Percentiles rank a stretch among this genome's conserved stretches.
Evolutionary conservation across 768 basidiomycete genomes (phyloP).

Genomic region (Lentinula raphanica): DNA sequence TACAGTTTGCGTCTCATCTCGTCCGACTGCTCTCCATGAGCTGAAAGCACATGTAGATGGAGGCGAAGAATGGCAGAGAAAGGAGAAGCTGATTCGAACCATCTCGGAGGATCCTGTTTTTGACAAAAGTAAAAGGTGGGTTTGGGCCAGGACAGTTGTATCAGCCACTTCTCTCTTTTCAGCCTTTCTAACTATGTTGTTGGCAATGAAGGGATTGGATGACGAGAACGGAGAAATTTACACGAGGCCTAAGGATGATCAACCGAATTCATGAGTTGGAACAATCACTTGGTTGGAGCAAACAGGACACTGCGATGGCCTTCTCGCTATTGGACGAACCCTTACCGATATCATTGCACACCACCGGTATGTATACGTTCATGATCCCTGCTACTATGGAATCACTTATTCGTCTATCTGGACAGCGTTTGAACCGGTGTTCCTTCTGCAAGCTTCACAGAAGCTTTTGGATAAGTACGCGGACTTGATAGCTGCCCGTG

Average conservation of each 20-base stretch:
- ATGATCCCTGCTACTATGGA: not conserved
- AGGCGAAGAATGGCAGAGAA: constrained; percentile 43
- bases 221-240: constrained; percentile 52
- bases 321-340: constrained; percentile 45
- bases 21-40: not conserved
- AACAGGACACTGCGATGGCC: constrained; percentile 42
- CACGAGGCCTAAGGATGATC: constrained; percentile 47
- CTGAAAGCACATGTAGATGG: constrained; percentile 34
- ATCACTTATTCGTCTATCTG: not conserved
- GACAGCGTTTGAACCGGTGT: constrained; percentile 63
- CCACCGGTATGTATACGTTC: constrained; percentile 19
- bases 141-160: too few species aligned
- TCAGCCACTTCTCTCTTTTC: not conserved
- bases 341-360: constrained; percentile 42
- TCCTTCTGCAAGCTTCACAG: constrained; percentile 55
- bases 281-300: constrained; percentile 47
- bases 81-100: constrained; percentile 36
- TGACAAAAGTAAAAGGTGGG: constrained; percentile 51
- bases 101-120: constrained; percentile 54
- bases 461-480: constrained; percentile 49
- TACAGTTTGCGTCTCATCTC: constrained; percentile 34
- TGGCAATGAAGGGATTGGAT: constrained; percentile 18
- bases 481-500: constrained; percentile 43
- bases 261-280: constrained; percentile 58
- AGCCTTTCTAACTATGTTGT: not conserved